Evolutionary conservation across 2,329 filamentous ascomycete species (phyloP).

Genomic region (Diatrype stigma): DNA sequence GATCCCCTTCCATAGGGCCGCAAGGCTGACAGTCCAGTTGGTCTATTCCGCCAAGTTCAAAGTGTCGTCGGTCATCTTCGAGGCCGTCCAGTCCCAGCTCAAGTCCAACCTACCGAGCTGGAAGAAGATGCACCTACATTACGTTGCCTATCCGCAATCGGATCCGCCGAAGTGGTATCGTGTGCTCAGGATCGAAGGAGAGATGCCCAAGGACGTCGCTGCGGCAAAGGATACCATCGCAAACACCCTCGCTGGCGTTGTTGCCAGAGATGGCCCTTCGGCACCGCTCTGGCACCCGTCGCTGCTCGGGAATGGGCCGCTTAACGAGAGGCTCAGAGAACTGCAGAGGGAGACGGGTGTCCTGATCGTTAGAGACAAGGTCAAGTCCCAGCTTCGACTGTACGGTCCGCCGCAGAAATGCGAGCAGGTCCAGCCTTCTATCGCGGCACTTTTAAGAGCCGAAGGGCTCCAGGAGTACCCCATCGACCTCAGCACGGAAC

Average conservation of each 20-base stretch:
- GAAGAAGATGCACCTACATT: conserved; percentile 24
- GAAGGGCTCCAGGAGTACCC: conserved; percentile 3
- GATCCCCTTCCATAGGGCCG: conserved; percentile 26
- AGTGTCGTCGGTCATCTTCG: conserved; percentile 29
- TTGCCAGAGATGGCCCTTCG: conserved; percentile 20
- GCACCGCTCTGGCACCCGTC: conserved; percentile 28
- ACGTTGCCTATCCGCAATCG: conserved; percentile 22
- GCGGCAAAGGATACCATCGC: conserved; percentile 29
- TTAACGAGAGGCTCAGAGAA: conserved; percentile 13
- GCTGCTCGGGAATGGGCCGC: conserved; percentile 17
- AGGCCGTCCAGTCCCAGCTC: conserved; percentile 26
- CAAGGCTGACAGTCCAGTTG: conserved; percentile 32
- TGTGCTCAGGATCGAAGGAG: conserved; percentile 35
- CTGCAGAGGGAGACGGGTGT: conserved; percentile 19
- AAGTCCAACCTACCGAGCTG: conserved; percentile 23
- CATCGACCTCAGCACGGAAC: conserved; percentile 24
- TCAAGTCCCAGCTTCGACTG: conserved; percentile 24
- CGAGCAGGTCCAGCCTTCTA: conserved; percentile 7
- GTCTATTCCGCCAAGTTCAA: conserved; percentile 35
- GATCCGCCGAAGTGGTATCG: conserved; percentile 20
- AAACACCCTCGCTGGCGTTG: conserved; percentile 27
- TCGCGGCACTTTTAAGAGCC: conserved; percentile 11
- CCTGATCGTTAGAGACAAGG: conserved; percentile 25
- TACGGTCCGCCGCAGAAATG: conserved; percentile 20
- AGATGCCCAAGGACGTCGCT: conserved; percentile 23